Evolutionary conservation across 1,284 basidiomycete species (phyloP), one percentile per base, ranked within the genome.

Genomic region (Calocybe gambosa): DNA sequence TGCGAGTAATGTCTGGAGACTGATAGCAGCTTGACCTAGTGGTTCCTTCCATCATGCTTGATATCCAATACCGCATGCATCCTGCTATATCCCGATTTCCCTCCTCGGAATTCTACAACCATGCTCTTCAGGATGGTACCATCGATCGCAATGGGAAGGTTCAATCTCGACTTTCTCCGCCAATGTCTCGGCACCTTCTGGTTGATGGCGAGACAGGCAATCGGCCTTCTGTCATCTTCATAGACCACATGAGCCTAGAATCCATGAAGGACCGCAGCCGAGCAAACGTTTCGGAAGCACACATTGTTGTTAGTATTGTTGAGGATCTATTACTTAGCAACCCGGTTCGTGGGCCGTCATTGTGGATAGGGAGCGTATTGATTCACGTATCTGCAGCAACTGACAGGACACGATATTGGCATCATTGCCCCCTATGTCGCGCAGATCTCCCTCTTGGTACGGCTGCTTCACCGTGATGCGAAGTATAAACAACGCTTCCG

Each of bases 11-110:
- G 20, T 13, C 26, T 45, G 15, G 26, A 33, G 31, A n/a, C 20
- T 43, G 23, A 57, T 40, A 45, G 57, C 18, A 12, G 39, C 39
- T 36, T 55, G 28, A 50, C 42, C 35, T 49, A 86, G 84, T 70
- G 39, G 78, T 90, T 10, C 89, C 91, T 3, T 84, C 85, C 2
- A 78, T 90, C 54, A 93, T 95, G 87, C 80, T 97, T 49, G 84
- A 95, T 59, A 78, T 82, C 19, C 93, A 97, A 64, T 95, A 96
- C 60, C 85, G 93, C 36, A 96, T 97, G 94, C 92, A 95, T 59
- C 94, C 93, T 3, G 69, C 70, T 31, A 91, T 97, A 53, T 89
- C 92, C 2, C 73, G 74, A 16, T 97, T 96, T 66, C 89, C 93
- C 7, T 86, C 87, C 39, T 62, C 69, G 38, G 83, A 89, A 47